Evolutionary conservation across 2,329 filamentous ascomycete species (phyloP), one percentile per base, ranked within the genome.

Genomic region (Talaromyces sp.): DNA sequence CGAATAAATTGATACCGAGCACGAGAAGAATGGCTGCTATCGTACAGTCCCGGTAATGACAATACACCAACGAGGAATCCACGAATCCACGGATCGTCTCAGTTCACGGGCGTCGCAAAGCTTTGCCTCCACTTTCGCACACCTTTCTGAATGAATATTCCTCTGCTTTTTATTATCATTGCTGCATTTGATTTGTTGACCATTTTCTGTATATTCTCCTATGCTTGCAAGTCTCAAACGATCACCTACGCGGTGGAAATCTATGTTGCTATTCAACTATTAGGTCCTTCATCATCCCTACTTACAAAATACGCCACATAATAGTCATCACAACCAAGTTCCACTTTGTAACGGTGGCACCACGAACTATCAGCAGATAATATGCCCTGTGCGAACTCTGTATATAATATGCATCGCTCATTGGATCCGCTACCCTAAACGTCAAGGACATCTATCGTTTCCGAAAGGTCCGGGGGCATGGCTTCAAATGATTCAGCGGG

Each of bases 401-500:
- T 33, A 33, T 18, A 6, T 42, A 54, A 16, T 25, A 55, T 61
- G 18, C 12, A 11, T 46, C 28, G 21, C 23, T 31, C 25, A 18
- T 35, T n/a, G 25, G n/a, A n/a, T 42, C 21, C 25, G 5, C 7
- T 52, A n/a, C 14, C 37, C 16, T 28, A 52, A 25, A 31, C 46
- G 21, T 59, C 35, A 39, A 35, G 21, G 31, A 39, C 9, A 39
- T 21, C 28, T 31, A n/a, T 18, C 18, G 8, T 18, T 46, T 23
- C 33, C 31, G 58, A 37, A 18, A 16, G 23, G 50, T 44, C 48
- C 37, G 39, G n/a, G n/a, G n/a, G n/a, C 23, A 55, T 55, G 48
- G 39, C 44, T 55, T 44, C 59, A 25, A 44, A 35, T n/a, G 35
- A 39, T 16, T 39, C 48, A 6, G 46, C 48, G 48, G 59, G 55